Evolutionary conservation across 192 early-diverging fungal genomes (phyloP).

Genomic region (Coemansia sp.): DNA sequence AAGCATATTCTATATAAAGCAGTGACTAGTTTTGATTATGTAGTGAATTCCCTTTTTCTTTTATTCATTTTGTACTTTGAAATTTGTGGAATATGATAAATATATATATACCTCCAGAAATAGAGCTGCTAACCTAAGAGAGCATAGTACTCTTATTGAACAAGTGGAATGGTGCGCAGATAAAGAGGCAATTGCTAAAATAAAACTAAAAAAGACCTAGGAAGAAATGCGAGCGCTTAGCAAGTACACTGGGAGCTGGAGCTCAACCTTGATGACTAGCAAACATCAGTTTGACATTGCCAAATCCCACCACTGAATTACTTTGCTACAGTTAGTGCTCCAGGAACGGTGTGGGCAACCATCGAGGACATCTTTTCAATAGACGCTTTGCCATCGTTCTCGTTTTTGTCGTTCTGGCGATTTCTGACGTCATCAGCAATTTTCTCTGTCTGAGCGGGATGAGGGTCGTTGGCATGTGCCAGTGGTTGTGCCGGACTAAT

Average conservation of each 20-base stretch:
- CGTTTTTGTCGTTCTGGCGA: background rate
- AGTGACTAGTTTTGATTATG: background rate
- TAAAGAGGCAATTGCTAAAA: too few relatives aligned
- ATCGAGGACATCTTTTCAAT: constrained; percentile 26
- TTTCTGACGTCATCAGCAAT: background rate
- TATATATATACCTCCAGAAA: too few relatives aligned
- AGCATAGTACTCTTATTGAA: too few relatives aligned
- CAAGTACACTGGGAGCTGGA: too few relatives aligned
- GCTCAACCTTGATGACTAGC: too few relatives aligned
- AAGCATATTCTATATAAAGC: background rate
- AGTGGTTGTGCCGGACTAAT: background rate
- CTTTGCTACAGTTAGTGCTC: constrained; percentile 25
- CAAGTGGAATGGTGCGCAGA: too few relatives aligned
- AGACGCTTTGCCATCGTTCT: background rate
- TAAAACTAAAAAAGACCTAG: too few relatives aligned
- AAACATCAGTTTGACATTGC: too few relatives aligned
- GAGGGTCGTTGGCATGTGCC: background rate
- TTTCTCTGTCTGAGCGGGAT: background rate
- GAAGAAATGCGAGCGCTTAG: too few relatives aligned
- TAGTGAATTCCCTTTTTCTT: background rate
- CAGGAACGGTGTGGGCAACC: constrained; percentile 33
- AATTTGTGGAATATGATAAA: too few relatives aligned
- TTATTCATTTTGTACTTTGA: background rate
- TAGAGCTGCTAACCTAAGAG: too few relatives aligned
- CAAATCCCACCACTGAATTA: background rate